Base-by-base conservation (phyloP, 2,329 filamentous ascomycete species). In the Colletotrichum tabaci region DNA sequence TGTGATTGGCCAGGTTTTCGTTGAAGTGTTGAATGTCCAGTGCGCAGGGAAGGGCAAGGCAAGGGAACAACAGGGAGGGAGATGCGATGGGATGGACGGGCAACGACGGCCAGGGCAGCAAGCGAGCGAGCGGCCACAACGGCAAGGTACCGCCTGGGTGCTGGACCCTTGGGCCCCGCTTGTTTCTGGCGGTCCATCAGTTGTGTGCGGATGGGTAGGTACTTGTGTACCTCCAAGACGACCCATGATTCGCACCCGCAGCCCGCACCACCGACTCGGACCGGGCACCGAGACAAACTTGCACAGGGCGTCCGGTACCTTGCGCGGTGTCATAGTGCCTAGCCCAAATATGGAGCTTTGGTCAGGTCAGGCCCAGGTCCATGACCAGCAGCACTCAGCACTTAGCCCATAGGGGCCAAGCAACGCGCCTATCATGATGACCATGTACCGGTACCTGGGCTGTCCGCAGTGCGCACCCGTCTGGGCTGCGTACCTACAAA, bases 11-110 rank as follows among this genome's bases (percentile, higher is more conserved):
- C 35, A 16, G 46, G 49, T 77, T 74, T 75, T 78, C 74, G 75
- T 78, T 77, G 76, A 74, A 73, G 73, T 76, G 75, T 77, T 77
- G 76, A 77, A 76, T 71, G 60, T 61, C 55, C 67, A 72, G 65
- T 60, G 60, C 66, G 61, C 69, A 64, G 58, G 61, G 62, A 71
- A 68, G 67, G 58, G 68, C 66, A 55, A 63, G 18, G 50, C 46
- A 42, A 52, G 38, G 50, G 23, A 63, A 55, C 35, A 38, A 38
- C 30, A 35, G 8, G 35, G 35, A 63, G 61, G 61, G 52, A 66
- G 55, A 57, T 44, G 69, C 68, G 52, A 63, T 71, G 68, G 68
- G 68, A 47, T 38, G 67, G 67, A 55, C 49, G 66, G 61, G 30
- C 52, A 38, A 56, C 53, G 44, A 46, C 58, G 30, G 56, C 40